These are phyloP conservation scores for Alternaria angustiovoidea DNA, from an alignment of 2,329 filamentous ascomycete species.

Conservation along the genomic window DNA sequence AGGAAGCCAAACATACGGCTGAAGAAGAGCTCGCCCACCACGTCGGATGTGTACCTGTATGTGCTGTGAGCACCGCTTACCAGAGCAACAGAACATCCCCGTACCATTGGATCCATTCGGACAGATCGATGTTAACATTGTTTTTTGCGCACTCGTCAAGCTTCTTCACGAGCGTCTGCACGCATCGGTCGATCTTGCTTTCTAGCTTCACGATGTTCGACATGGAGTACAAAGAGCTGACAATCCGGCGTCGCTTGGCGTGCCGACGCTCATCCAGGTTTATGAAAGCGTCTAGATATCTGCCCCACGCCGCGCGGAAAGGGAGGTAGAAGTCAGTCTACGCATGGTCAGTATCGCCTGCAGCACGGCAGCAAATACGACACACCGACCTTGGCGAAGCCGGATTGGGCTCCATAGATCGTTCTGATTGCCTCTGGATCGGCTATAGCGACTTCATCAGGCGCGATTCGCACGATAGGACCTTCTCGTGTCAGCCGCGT, in stretches of 20 bases:
- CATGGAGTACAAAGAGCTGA: conserved; percentile 15
- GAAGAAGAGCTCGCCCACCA: conserved; percentile 17
- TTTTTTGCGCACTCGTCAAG: neutral
- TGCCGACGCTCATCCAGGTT: conserved; percentile 13
- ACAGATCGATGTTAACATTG: neutral
- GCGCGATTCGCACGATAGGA: conserved; percentile 12
- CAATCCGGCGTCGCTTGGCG: conserved; percentile 9
- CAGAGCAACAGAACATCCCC: too few relatives aligned
- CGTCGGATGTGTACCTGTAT: conserved; percentile 16
- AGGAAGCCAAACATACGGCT: conserved; percentile 14
- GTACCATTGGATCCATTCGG: conserved; percentile 6
- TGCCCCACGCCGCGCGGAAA: conserved; percentile 4
- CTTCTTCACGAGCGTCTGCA: neutral
- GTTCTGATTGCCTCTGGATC: conserved; percentile 10
- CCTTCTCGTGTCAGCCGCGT: neutral
- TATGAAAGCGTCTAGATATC: conserved; percentile 11
- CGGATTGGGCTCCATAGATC: conserved; percentile 5
- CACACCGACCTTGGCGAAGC: neutral
- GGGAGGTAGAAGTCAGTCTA: conserved; percentile 15
- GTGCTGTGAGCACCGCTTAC: neutral
- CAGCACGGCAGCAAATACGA: too few relatives aligned
- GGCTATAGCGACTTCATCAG: conserved; percentile 13
- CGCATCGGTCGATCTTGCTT: conserved; percentile 3
- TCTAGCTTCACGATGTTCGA: conserved; percentile 8
- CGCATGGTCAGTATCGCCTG: too few relatives aligned